Evolutionary conservation across 1,139 yeast species (phyloP).

Genomic region (Arxiozyma slooffiae): DNA sequence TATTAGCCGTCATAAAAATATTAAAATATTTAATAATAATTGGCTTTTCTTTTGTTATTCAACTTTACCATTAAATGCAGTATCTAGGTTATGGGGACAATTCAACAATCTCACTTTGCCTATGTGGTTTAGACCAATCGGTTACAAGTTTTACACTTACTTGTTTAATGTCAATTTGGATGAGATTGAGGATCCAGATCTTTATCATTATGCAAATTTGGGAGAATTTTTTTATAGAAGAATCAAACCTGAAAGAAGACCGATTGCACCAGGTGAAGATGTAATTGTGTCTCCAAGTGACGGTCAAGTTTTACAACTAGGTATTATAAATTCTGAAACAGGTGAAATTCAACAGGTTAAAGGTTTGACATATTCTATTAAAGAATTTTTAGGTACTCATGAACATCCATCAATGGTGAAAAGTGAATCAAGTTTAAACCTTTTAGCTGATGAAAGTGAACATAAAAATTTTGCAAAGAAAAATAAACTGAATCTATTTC

Average conservation of each 20-base stretch:
- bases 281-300: conserved; percentile 82
- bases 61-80: conserved; percentile 81
- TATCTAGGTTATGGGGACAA: conserved; percentile 90
- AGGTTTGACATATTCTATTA: conserved; percentile 88
- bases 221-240: conserved; percentile 87
- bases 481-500: conserved; percentile 45
- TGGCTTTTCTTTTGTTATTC: conserved; percentile 88
- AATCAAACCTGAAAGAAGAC: conserved; percentile 70
- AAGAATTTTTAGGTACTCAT: conserved; percentile 71
- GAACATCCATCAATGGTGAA: conserved; percentile 25
- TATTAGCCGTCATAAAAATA: conserved; percentile 8
- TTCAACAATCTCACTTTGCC: conserved; percentile 79
- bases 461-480: conserved; percentile 70
- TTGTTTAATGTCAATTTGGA: conserved; percentile 81
- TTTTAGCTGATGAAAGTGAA: conserved; percentile 37
- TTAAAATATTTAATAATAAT: conserved; percentile 39
- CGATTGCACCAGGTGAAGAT: conserved; percentile 52
- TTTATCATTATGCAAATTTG: conserved; percentile 63
- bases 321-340: conserved; percentile 54
- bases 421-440: conserved; percentile 23
- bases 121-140: conserved; percentile 76
- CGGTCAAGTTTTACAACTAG: conserved; percentile 81
- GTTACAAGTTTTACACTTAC: conserved; percentile 66
- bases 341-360: conserved; percentile 95
- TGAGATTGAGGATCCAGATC: conserved; percentile 79